Percentiles rank a stretch among this genome's conserved stretches.
phyloP scores from a whole-genome alignment of 768 basidiomycete genomes.

The Rhodotorula babjevae region DNA sequence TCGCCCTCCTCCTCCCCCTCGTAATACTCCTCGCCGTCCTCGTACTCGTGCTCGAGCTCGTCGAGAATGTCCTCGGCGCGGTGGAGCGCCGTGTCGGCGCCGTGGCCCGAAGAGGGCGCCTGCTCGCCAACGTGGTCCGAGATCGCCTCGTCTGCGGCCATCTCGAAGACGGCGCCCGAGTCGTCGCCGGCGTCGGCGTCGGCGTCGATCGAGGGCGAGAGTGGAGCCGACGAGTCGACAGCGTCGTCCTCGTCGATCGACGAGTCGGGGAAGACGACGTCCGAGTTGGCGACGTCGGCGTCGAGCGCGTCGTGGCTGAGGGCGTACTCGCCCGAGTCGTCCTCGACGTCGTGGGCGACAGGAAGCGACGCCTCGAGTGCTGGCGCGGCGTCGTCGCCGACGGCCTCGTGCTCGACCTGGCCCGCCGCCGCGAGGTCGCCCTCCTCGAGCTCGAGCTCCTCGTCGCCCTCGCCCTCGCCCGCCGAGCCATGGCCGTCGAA shows the following conservation, averaged over 20 bases:
- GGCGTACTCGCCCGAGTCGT: background rate
- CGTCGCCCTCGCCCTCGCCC: too few species aligned
- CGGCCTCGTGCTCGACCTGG: too few species aligned
- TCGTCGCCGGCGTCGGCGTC: background rate
- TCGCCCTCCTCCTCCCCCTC: background rate
- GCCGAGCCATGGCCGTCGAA: too few species aligned
- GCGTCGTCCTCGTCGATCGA: background rate
- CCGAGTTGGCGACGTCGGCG: slow-evolving; percentile 8
- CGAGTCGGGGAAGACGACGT: slow-evolving; percentile 2
- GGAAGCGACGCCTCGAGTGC: too few species aligned
- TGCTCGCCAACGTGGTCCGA: background rate
- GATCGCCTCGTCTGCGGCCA: background rate
- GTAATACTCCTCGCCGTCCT: background rate
- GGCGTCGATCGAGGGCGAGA: too few species aligned
- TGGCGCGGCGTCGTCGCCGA: too few species aligned
- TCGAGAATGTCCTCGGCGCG: background rate
- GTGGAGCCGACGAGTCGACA: too few species aligned
- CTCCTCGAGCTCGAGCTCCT: too few species aligned
- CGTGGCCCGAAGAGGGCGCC: background rate
- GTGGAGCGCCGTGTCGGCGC: background rate
- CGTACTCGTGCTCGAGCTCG: background rate
- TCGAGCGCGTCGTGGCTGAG: background rate
- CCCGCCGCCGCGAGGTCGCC: too few species aligned
- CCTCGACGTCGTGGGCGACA: too few species aligned
- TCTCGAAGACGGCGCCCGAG: background rate